Percentiles rank a stretch among this genome's conserved stretches.
Conservation (phyloP, 768 basidiomycete genomes). For the Leucocoprinus leucothites region DNA sequence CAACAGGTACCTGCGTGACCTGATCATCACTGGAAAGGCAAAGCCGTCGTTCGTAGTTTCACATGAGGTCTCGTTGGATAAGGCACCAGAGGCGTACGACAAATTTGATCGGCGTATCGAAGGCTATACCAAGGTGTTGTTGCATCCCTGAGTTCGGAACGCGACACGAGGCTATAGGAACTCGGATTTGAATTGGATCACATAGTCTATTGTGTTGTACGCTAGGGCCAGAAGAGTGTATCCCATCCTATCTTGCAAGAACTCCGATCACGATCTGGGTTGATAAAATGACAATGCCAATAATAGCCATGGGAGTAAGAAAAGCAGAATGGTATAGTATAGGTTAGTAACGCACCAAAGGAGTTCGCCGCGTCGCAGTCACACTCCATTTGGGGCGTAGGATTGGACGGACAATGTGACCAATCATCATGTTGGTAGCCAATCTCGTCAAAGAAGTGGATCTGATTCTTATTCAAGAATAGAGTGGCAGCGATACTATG, state of each 20-base stretch:
- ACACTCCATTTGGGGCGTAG: slow-evolving; percentile 48
- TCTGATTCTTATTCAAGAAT: slow-evolving; percentile 64
- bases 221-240: slow-evolving; percentile 7
- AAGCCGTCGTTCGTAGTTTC: slow-evolving; percentile 55
- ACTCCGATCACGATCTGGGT: slow-evolving; percentile 8
- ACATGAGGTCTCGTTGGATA: slow-evolving; percentile 46
- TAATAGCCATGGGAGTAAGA: too few relatives aligned
- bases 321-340: too few relatives aligned
- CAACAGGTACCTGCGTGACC: slow-evolving; percentile 51
- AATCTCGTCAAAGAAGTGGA: slow-evolving; percentile 82
- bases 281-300: background rate
- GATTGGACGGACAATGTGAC: slow-evolving; percentile 60
- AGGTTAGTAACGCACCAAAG: slow-evolving; percentile 59
- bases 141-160: slow-evolving; percentile 37
- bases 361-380: slow-evolving; percentile 57
- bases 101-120: slow-evolving; percentile 54
- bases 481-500: slow-evolving; percentile 80
- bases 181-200: too few relatives aligned
- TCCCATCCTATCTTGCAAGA: slow-evolving; percentile 8
- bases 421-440: slow-evolving; percentile 81
- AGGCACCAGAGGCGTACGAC: slow-evolving; percentile 46
- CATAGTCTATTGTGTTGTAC: background rate
- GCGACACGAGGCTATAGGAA: background rate
- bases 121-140: slow-evolving; percentile 50
- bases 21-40: slow-evolving; percentile 50